Evolutionary conservation across 2,329 filamentous ascomycete species (phyloP), one percentile per base, ranked within the genome.

Genomic region (Fusarium avenaceum): DNA sequence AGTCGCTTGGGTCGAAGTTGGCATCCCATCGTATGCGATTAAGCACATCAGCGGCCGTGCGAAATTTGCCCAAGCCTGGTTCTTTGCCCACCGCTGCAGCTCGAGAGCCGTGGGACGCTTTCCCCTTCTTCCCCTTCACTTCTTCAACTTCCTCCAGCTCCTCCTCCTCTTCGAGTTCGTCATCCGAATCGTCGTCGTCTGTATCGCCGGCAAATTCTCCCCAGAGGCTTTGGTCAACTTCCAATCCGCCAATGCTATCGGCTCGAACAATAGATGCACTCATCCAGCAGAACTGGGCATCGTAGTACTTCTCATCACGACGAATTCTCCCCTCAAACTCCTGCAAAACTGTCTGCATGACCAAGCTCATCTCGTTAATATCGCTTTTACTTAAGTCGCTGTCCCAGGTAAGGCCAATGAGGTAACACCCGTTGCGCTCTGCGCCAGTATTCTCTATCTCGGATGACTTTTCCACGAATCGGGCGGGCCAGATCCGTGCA

Each of bases 401-500:
- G 30, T 69, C 70, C 72, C 74, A 76, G 13, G 82, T 80, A 14
- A 91, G 78, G 0, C 89, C 89, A 20, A 91, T 81, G 4, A 91
- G 81, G 72, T 90, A 91, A 64, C 82, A 87, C 4, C 87, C 86
- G 38, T 87, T 82, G 65, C 87, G 89, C 61, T 90, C 86, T 1
- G 74, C 72, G 14, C 72, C 73, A 1, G 74, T 65, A 15, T 70
- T 74, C 1, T 79, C 66, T 8, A 70, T 65, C 6, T 61, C 64
- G 26, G 53, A 57, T 1, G 63, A 56, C 3, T 65, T 49, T 30
- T 81, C 80, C 7, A 85, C 80, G 62, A 90, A 91, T 11, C 87
- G 82, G 8, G 82, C 84, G 3, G 89, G 89, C 89, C 89, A 91
- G 22, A 91, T 86, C 20, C 87, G 83, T 3, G 85, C 82, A 46